phyloP scores from a whole-genome alignment of 371 early-diverging fungal genomes.

The Lichtheimia ornata region DNA sequence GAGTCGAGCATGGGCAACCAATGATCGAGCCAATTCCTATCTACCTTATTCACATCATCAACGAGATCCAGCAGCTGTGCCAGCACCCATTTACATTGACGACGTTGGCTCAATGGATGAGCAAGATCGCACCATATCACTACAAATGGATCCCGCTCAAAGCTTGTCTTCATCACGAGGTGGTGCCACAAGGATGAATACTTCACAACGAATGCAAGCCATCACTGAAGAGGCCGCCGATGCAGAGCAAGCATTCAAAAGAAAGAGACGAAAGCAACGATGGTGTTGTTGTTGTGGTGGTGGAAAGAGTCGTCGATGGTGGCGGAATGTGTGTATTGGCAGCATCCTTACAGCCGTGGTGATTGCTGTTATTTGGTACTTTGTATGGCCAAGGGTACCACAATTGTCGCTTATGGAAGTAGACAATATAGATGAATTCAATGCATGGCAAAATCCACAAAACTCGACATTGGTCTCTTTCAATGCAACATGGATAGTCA shows the following conservation, averaged over 20 bases:
- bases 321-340: background rate
- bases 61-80: conserved; percentile 31
- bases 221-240: background rate
- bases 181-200: too few relatives aligned
- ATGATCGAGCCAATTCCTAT: conserved; percentile 42
- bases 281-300: background rate
- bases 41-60: conserved; percentile 47
- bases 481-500: conserved; percentile 22
- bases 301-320: background rate
- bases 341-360: background rate
- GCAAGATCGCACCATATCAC: conserved; percentile 10
- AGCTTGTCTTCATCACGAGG: background rate
- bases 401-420: conserved; percentile 12
- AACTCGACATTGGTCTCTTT: background rate
- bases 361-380: conserved; percentile 29
- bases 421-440: background rate
- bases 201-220: background rate
- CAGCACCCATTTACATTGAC: conserved; percentile 42
- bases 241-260: background rate
- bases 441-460: background rate
- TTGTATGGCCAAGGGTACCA: conserved; percentile 42
- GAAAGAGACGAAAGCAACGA: background rate
- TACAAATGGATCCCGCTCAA: conserved; percentile 6
- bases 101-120: conserved; percentile 15
- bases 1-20: background rate